Base-by-base conservation (phyloP, 495 filamentous ascomycete genomes). In the Penicillium macrosclerotiorum region DNA sequence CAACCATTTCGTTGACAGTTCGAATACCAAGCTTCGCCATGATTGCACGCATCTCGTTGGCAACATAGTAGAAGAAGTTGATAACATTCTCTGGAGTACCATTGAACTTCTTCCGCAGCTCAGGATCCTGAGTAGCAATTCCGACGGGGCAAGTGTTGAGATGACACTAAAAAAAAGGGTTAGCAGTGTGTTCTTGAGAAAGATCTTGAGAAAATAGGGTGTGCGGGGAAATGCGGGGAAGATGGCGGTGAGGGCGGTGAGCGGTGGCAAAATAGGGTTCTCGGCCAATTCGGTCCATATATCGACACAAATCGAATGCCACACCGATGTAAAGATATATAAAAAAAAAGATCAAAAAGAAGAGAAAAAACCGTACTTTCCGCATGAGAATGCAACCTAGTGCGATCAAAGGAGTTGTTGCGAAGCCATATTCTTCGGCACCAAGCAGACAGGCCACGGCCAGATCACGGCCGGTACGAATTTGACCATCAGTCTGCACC, bases 61-160 rank as follows among this genome's bases (percentile, higher is more conserved):
- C 84, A 36, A 99, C 78, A 57, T 99, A 99, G 72, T 96, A 99
- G 74, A 99, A 99, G 79, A 97, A 99, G 76, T 99, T 99, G 69
- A 99, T 99, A 34, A 96, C 93, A 62, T 99, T 89, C 68, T 99
- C 93, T 5, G 93, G 92, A 0, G 89, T 90, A 23, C 93, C 94
- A 31, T 80, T 77, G 69, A 99, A 97, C 73, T 96, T 99, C 75
- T 90, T 88, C 16, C 94, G 82, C 3, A 99, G 81, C 59, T 94
- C 90, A 5, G 89, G 89, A 55, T 99, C 94, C 61, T 99, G 93
- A 5, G 93, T 96, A 1, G 93, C 93, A 40, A 99, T 96, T 60
- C 93, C 93, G 8, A 98, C 93, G 1, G 93, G 92, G 69, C 93
- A 97, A 20, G 89, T 95, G 57, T 96, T 96, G 27, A 85, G 46